Conservation (phyloP, 768 basidiomycete species). For the Trametes cinnabarina region DNA sequence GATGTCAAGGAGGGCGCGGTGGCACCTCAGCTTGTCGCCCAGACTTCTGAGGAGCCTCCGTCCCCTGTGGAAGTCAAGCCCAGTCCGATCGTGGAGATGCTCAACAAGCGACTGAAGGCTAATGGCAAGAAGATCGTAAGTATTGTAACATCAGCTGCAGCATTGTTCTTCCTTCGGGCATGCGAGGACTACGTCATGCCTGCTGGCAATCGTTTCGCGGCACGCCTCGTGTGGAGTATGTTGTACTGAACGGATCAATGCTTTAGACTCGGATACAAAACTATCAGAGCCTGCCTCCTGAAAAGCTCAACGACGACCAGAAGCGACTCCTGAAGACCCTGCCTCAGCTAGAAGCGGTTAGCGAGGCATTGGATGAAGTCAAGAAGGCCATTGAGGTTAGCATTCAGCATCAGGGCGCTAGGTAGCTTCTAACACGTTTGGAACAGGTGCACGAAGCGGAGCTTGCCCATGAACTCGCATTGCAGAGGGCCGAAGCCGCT, state of each 20-base stretch:
- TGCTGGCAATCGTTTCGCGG: too few species aligned
- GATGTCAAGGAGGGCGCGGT: slow-evolving; percentile 49
- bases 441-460: slow-evolving; percentile 64
- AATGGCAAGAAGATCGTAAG: slow-evolving; percentile 83
- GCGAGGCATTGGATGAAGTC: slow-evolving; percentile 81
- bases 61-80: slow-evolving; percentile 37
- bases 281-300: slow-evolving; percentile 64
- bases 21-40: slow-evolving; percentile 46
- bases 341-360: slow-evolving; percentile 70
- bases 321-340: slow-evolving; percentile 69
- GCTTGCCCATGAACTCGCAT: slow-evolving; percentile 50
- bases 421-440: background rate
- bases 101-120: slow-evolving; percentile 74
- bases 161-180: slow-evolving; percentile 11
- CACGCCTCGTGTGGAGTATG: background rate
- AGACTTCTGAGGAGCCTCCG: slow-evolving; percentile 25
- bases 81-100: slow-evolving; percentile 74
- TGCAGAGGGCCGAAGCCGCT: slow-evolving; percentile 55
- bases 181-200: slow-evolving; percentile 14
- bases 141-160: slow-evolving; percentile 9
- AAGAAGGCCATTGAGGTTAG: slow-evolving; percentile 80
- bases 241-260: background rate
- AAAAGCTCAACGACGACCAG: slow-evolving; percentile 88
- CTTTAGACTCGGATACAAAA: slow-evolving; percentile 66
- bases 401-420: background rate